These are phyloP conservation scores for Fraxinus floribunda DNA, from an alignment of 305 asterid genomes.

Conservation along the genomic window DNA sequence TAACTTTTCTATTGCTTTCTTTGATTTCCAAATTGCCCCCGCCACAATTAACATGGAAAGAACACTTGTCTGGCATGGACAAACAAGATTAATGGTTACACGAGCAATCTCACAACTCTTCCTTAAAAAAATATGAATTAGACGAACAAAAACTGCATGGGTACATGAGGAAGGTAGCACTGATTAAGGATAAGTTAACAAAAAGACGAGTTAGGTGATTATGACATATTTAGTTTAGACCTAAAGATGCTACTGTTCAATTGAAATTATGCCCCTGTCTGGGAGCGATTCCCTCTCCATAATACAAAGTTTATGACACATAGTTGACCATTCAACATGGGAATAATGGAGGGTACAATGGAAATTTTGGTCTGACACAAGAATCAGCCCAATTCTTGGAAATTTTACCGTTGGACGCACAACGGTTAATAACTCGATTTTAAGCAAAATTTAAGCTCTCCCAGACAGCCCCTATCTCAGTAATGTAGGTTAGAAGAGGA, in stretches of 20 bases:
- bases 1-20: slow-evolving; percentile 43
- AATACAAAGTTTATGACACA: too few species aligned
- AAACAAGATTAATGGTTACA: slow-evolving; percentile 23
- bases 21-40: slow-evolving; percentile 53
- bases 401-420: too few species aligned
- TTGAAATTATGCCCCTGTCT: background rate
- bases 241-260: background rate
- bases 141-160: background rate
- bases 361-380: too few species aligned
- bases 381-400: too few species aligned
- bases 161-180: background rate
- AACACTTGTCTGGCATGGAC: slow-evolving; percentile 66
- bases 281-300: too few species aligned
- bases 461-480: background rate
- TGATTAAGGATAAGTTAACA: background rate
- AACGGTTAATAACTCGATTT: too few species aligned
- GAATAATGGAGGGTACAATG: too few species aligned
- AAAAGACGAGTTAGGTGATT: background rate
- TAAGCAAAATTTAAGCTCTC: too few species aligned
- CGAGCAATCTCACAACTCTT: background rate
- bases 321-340: too few species aligned
- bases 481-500: background rate
- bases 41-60: slow-evolving; percentile 79
- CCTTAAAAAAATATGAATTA: background rate
- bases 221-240: background rate